Evolutionary conservation across 2,329 filamentous ascomycete species (phyloP), one percentile per base, ranked within the genome.

Genomic region (Lomentospora prolificans): DNA sequence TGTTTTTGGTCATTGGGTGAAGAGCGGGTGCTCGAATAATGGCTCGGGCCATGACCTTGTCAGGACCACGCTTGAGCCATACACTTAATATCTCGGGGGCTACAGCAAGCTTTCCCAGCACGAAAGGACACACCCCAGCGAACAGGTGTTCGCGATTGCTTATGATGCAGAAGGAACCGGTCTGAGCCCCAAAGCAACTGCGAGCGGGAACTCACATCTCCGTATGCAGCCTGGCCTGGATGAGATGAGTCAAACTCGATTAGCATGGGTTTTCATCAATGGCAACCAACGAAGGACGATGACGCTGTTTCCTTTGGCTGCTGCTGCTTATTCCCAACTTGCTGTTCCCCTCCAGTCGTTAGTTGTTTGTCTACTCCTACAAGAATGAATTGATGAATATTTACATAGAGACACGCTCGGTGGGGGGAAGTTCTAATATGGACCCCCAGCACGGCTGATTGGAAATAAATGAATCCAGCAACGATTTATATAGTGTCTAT

Each of bases 401-500:
- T 41, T 19, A 14, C 19, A 14, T 19, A n/a, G n/a, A n/a, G n/a
- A n/a, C n/a, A n/a, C n/a, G n/a, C n/a, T n/a, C n/a, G n/a, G n/a
- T 7, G 19, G 41, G 44, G 3, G 44, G 19, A 22, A 19, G 10
- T 48, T n/a, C 6, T 48, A 19, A 48, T 22, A 48, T 48, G 44
- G 44, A 22, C 44, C 30, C n/a, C n/a, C 1, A 48, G 22, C 44
- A 48, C 44, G 44, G 44, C 44, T 48, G 44, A 25, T 48, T n/a
- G 12, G 44, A 48, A 48, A 48, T 48, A 48, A 48, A 48, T 48
- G 44, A 48, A 22, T 48, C 30, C 7, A 48, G 44, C 44, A 48
- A 10, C 17, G 44, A 48, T 48, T 10, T 19, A 48, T 48, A 48
- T 48, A 48, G 44, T 48, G 24, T 48, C 44, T 48, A 19, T 48